A percentile compares a stretch with the other conserved stretches of the same genome.
Evolutionary conservation across 2,329 filamentous ascomycete genomes (phyloP).

Genomic region (Fusarium gaditjirri): DNA sequence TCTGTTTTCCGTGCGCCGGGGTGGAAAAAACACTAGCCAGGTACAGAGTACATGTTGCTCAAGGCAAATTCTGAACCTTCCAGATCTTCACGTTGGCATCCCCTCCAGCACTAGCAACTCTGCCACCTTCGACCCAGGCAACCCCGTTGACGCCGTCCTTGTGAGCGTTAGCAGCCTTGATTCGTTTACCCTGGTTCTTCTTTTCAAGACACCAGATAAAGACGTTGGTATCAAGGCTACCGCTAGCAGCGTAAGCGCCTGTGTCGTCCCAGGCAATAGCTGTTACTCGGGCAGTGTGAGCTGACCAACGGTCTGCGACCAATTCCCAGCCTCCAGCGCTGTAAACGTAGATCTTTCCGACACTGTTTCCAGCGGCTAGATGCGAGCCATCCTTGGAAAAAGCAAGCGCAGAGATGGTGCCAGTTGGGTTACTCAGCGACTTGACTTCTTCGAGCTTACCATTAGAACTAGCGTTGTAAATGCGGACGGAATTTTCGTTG

Average conservation of each 20-base stretch:
- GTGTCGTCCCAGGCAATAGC: slow-evolving; percentile 79
- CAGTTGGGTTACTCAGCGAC: slow-evolving; percentile 74
- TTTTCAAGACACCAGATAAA: slow-evolving; percentile 90
- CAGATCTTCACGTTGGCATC: slow-evolving; percentile 95
- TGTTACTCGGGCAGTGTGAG: slow-evolving; percentile 68
- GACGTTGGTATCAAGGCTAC: slow-evolving; percentile 89
- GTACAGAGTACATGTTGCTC: slow-evolving; percentile 6
- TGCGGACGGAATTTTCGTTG: slow-evolving; percentile 77
- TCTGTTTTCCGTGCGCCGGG: slow-evolving; percentile 8
- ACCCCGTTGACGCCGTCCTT: slow-evolving; percentile 95
- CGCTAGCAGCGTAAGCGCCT: slow-evolving; percentile 83
- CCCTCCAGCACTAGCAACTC: slow-evolving; percentile 81
- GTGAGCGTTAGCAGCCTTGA: slow-evolving; percentile 89
- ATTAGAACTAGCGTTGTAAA: slow-evolving; percentile 71
- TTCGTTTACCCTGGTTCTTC: slow-evolving; percentile 80
- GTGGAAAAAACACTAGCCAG: slow-evolving; percentile 16
- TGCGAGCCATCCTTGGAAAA: slow-evolving; percentile 83
- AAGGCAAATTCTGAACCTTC: slow-evolving; percentile 58
- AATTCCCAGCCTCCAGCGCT: slow-evolving; percentile 70
- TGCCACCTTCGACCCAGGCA: slow-evolving; percentile 77
- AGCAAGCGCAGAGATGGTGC: slow-evolving; percentile 79
- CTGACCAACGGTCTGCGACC: slow-evolving; percentile 78
- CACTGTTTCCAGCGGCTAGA: slow-evolving; percentile 83
- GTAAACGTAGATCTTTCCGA: slow-evolving; percentile 90
- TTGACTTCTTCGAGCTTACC: slow-evolving; percentile 65